phyloP scores from a whole-genome alignment of 1,284 basidiomycete species.

The Ganoderma meredithae region DNA sequence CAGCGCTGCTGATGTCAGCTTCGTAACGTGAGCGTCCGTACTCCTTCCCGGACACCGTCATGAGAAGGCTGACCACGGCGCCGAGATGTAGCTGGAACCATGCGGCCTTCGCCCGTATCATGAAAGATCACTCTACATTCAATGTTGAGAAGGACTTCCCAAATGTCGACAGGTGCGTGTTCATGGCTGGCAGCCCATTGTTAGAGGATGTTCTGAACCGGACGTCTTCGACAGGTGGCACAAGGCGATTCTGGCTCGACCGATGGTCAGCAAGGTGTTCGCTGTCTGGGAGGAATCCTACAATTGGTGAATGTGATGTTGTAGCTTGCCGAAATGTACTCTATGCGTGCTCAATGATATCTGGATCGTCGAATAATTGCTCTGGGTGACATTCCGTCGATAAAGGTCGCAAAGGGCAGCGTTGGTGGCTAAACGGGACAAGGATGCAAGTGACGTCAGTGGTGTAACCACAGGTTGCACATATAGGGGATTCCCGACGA shows the following conservation, averaged over 20 bases:
- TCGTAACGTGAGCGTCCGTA: conserved; percentile 12
- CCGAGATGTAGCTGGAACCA: conserved; percentile 10
- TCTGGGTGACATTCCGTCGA: neutral
- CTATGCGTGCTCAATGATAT: neutral
- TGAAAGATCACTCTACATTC: neutral
- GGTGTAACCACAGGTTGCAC: neutral
- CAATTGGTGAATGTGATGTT: neutral
- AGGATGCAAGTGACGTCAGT: neutral
- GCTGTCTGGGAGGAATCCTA: conserved; percentile 4
- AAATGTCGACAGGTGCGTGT: conserved; percentile 2
- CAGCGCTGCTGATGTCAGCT: conserved; percentile 21
- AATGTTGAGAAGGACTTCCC: conserved; percentile 7
- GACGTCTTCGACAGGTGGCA: conserved; percentile 2
- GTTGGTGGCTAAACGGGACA: neutral
- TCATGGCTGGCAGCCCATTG: neutral
- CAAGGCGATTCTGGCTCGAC: conserved; percentile 10
- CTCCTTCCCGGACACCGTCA: neutral
- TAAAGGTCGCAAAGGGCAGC: no score
- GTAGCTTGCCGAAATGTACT: neutral
- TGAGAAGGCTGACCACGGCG: neutral
- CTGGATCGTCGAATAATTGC: neutral
- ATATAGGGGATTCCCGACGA: neutral
- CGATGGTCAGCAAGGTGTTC: conserved; percentile 8
- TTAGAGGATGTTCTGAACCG: neutral
- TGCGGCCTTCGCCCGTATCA: neutral